These are phyloP conservation scores for Pythium sp. DNA, from an alignment of 352 stramenopile genomes.

Conservation along the genomic window DNA sequence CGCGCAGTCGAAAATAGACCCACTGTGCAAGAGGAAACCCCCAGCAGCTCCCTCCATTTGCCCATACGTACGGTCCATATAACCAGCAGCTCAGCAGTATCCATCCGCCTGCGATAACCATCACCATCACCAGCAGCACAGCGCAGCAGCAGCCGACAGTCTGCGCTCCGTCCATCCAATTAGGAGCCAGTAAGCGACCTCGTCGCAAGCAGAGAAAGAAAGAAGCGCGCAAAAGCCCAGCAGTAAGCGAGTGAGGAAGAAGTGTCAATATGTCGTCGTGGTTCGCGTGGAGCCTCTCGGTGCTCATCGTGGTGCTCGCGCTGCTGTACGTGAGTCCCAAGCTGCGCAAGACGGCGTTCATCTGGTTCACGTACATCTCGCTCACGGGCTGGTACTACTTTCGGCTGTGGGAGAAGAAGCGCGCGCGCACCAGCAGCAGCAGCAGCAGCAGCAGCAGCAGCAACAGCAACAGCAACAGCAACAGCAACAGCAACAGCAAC, in stretches of 20 bases:
- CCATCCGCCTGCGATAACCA: not conserved
- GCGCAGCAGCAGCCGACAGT: not conserved
- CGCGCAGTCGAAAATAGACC: not conserved
- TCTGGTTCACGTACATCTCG: slow-evolving; percentile 71
- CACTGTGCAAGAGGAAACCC: not conserved
- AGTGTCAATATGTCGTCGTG: slow-evolving; percentile 12
- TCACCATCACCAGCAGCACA: not conserved
- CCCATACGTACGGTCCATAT: not conserved
- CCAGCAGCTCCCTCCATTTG: not conserved
- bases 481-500: not conserved
- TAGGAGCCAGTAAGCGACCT: not conserved
- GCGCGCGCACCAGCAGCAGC: slow-evolving; percentile 17
- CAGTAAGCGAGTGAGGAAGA: not conserved
- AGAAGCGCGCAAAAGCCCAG: not conserved
- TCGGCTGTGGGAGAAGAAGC: slow-evolving; percentile 68
- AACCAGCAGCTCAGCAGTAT: not conserved
- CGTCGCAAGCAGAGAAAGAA: not conserved
- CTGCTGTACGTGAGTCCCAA: slow-evolving; percentile 41
- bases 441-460: too few species aligned
- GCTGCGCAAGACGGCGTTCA: slow-evolving; percentile 63
- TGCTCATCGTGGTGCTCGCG: slow-evolving; percentile 38
- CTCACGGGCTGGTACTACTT: slow-evolving; percentile 87
- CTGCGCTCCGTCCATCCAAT: not conserved
- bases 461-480: not conserved
- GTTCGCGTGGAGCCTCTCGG: slow-evolving; percentile 31